Base-by-base conservation (phyloP, 1,284 basidiomycete genomes). In the Tilletia caries region DNA sequence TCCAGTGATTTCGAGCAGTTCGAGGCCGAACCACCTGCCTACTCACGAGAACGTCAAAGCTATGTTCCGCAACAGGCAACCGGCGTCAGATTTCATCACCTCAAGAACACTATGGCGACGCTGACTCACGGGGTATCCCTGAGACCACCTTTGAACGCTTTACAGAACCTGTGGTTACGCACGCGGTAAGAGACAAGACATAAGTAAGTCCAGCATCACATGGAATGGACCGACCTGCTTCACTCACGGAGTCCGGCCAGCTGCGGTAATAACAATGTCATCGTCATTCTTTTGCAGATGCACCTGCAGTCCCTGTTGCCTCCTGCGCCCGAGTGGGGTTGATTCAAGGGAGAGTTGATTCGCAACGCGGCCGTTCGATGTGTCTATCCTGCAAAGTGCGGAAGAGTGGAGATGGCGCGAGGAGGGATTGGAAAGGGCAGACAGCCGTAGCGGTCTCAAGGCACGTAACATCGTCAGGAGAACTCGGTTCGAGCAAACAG, bases 61-160 rank as follows among this genome's bases (percentile, higher is more conserved):
- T 62, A n/a, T 12, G 6, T 2, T 3, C 13, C 3, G 20, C 29
- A 20, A 3, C 58, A 20, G 32, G 33, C 13, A 34, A 41, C 8
- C 15, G 37, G 10, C 15, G 37, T 41, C 37, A 41, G 37, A 6
- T 41, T 41, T 18, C 18, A 15, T 62, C 32, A 33, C 29, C 29
- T 15, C 34, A 1, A 33, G 23, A 25, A 32, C 23, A 6, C 20
- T 15, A 33, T 13, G 12, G 20, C 18, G 32, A 34, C 13, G 33
- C n/a, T 2, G 4, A 33, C 58, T 33, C 58, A 62, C 58, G 86
- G 87, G 23, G 88, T 89, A 83, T 93, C 91, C 84, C 89, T 92
- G 84, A 92, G 88, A 2, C 88, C 90, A 32, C 92, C 92, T 78
- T 90, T 92, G 82, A 87, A 89, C 1, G 92, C 89, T 74, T 86